Evolutionary conservation across 2,329 filamentous ascomycete species (phyloP).

Genomic region (Scorias spongiosa): DNA sequence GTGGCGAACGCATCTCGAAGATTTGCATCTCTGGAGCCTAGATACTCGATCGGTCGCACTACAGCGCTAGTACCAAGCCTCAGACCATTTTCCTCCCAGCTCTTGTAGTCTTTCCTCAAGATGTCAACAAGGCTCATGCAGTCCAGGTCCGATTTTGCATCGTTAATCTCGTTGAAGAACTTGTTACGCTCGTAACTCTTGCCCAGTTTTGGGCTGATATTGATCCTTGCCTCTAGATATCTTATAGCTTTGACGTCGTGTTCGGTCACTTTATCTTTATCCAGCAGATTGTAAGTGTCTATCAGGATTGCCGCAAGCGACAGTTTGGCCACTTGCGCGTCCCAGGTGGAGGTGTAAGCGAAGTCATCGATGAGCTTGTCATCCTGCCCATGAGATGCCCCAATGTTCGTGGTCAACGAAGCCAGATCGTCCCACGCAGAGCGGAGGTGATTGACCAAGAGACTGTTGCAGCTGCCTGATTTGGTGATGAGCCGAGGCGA

Average conservation of each 20-base stretch:
- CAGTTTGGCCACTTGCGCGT: conserved; percentile 49
- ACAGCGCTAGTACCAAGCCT: conserved; percentile 53
- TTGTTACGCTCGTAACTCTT: conserved; percentile 34
- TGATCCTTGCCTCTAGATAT: conserved; percentile 43
- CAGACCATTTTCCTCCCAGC: conserved; percentile 46
- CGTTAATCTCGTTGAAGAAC: conserved; percentile 46
- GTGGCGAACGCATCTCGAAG: conserved; percentile 35
- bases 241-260: conserved; percentile 43
- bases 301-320: conserved; percentile 57
- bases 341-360: conserved; percentile 25
- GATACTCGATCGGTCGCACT: conserved; percentile 46
- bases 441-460: conserved; percentile 47
- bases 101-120: conserved; percentile 71
- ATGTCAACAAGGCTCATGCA: conserved; percentile 48
- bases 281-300: conserved; percentile 52
- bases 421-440: conserved; percentile 41
- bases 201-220: conserved; percentile 19
- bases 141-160: conserved; percentile 54
- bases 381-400: conserved; percentile 25
- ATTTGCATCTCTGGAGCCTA: conserved; percentile 39
- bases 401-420: conserved; percentile 24
- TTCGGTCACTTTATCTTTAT: conserved; percentile 45
- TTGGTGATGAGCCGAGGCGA: conserved; percentile 48
- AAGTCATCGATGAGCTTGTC: conserved; percentile 21
- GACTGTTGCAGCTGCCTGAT: conserved; percentile 57